Evolutionary conservation across 1,284 basidiomycete genomes (phyloP).

Genomic region (Pascua sp.): DNA sequence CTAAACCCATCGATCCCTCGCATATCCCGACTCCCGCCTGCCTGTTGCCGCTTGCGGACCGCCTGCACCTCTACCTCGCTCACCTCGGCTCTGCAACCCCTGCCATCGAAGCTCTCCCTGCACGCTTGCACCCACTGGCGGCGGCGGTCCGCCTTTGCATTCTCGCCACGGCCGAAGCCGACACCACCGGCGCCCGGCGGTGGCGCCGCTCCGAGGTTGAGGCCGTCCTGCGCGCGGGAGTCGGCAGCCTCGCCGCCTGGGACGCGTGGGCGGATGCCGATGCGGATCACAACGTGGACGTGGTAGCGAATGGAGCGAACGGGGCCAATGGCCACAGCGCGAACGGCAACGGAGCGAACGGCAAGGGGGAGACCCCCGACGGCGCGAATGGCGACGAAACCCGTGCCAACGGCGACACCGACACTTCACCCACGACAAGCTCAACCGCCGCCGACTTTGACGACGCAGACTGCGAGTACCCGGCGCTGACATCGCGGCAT

Average conservation of each 20-base stretch:
- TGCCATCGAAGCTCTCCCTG: slow-evolving; percentile 48
- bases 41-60: slow-evolving; percentile 56
- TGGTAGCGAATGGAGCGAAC: no score
- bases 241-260: slow-evolving; percentile 31
- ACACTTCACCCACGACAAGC: neutral
- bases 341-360: no score
- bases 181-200: slow-evolving; percentile 47
- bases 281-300: neutral
- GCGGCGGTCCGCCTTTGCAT: slow-evolving; percentile 46
- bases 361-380: no score
- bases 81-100: slow-evolving; percentile 59
- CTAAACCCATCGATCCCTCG: neutral
- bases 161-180: slow-evolving; percentile 19
- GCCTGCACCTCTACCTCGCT: slow-evolving; percentile 59
- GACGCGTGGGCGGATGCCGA: slow-evolving; percentile 5
- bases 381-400: no score
- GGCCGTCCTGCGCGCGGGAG: slow-evolving; percentile 58
- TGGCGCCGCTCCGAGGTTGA: slow-evolving; percentile 67
- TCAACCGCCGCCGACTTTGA: slow-evolving; percentile 40
- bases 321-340: no score
- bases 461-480: slow-evolving; percentile 17
- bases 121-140: slow-evolving; percentile 31
- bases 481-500: slow-evolving; percentile 55
- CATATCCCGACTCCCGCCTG: slow-evolving; percentile 22
- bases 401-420: no score